These are phyloP conservation scores for Coleophoma cylindrospora DNA, from an alignment of 2,329 filamentous ascomycete genomes.

Conservation along the genomic window DNA sequence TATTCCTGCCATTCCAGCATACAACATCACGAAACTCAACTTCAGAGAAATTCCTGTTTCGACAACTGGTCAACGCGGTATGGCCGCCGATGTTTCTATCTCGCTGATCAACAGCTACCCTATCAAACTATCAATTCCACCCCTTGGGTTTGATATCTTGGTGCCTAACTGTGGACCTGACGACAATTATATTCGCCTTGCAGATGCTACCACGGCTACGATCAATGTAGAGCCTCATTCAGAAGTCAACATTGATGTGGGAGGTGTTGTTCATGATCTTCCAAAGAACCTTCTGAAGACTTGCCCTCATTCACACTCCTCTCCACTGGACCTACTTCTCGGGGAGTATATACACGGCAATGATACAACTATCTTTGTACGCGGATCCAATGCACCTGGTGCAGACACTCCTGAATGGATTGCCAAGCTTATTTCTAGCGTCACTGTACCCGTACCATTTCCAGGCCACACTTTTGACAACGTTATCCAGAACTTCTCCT, in stretches of 20 bases:
- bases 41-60: slow-evolving; percentile 65
- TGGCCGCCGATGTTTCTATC: slow-evolving; percentile 76
- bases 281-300: slow-evolving; percentile 65
- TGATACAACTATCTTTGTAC: slow-evolving; percentile 74
- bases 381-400: slow-evolving; percentile 65
- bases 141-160: slow-evolving; percentile 78
- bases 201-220: slow-evolving; percentile 64
- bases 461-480: slow-evolving; percentile 77
- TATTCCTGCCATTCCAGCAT: slow-evolving; percentile 72
- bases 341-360: slow-evolving; percentile 77
- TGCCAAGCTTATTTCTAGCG: slow-evolving; percentile 69
- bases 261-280: slow-evolving; percentile 67
- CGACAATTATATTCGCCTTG: slow-evolving; percentile 73
- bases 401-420: slow-evolving; percentile 77
- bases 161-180: slow-evolving; percentile 73
- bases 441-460: slow-evolving; percentile 80
- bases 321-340: slow-evolving; percentile 79
- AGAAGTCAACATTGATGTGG: slow-evolving; percentile 63
- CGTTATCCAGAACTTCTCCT: slow-evolving; percentile 80
- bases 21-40: slow-evolving; percentile 77
- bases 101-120: slow-evolving; percentile 73
- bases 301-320: slow-evolving; percentile 74
- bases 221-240: slow-evolving; percentile 64
- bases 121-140: slow-evolving; percentile 69
- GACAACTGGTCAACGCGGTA: slow-evolving; percentile 45